Conservation (phyloP, 1,284 basidiomycete species). For the Thecaphora frezii region DNA sequence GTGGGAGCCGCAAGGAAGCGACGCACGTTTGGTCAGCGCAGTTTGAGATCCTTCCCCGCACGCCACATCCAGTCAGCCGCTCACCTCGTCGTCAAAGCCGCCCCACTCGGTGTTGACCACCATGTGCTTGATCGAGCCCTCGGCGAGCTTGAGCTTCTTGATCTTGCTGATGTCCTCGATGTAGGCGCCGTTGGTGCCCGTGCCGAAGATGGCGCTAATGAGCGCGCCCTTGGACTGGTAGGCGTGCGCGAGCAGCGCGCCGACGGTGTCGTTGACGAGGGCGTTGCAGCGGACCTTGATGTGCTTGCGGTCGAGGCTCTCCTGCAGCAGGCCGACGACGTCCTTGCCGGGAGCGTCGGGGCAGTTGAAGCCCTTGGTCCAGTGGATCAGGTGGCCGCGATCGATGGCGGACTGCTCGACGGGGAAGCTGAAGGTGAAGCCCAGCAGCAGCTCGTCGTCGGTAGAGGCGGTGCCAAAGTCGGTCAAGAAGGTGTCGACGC, state of each 20-base stretch:
- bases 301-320: conserved; percentile 88
- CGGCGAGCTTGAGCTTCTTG: conserved; percentile 65
- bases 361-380: conserved; percentile 60
- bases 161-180: conserved; percentile 84
- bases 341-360: conserved; percentile 79
- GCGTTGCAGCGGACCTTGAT: conserved; percentile 91
- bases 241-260: conserved; percentile 85
- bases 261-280: conserved; percentile 92
- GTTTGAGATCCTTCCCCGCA: no score
- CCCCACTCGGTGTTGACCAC: conserved; percentile 91
- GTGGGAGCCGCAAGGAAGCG: background rate
- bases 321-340: conserved; percentile 86
- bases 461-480: conserved; percentile 63
- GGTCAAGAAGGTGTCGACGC: conserved; percentile 91
- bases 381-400: conserved; percentile 71
- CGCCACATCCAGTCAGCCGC: no score
- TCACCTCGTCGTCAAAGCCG: conserved; percentile 39
- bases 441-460: conserved; percentile 60
- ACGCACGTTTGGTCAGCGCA: background rate
- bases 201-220: conserved; percentile 89
- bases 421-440: conserved; percentile 78
- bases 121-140: conserved; percentile 66
- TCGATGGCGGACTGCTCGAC: conserved; percentile 93
- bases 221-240: conserved; percentile 83
- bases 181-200: conserved; percentile 96